phyloP scores from a whole-genome alignment of 2,329 filamentous ascomycete genomes.

The Rhytidhysteron rufulum region DNA sequence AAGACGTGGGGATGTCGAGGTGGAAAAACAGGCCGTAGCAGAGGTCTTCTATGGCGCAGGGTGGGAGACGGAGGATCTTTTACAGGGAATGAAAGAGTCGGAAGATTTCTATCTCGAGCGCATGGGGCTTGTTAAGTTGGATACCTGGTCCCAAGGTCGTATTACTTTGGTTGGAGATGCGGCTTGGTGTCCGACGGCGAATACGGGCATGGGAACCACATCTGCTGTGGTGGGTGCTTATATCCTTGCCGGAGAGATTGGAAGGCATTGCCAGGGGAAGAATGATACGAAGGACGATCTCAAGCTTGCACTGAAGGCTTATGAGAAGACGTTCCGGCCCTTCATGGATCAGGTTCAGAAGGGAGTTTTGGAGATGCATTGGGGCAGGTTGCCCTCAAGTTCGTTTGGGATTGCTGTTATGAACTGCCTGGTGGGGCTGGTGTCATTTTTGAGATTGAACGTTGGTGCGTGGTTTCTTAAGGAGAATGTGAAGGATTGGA shows the following conservation, averaged over 20 bases:
- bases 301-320: conserved; percentile 21
- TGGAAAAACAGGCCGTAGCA: conserved; percentile 37
- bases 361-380: too few species aligned
- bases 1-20: conserved; percentile 4
- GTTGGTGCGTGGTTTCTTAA: too few species aligned
- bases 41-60: conserved; percentile 39
- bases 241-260: conserved; percentile 7
- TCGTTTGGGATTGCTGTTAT: too few species aligned
- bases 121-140: conserved; percentile 41
- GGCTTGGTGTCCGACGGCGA: conserved; percentile 43
- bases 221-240: conserved; percentile 36
- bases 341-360: conserved; percentile 23
- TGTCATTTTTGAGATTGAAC: too few species aligned
- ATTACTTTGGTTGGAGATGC: conserved; percentile 52
- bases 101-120: conserved; percentile 44
- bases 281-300: conserved; percentile 8
- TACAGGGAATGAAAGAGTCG: conserved; percentile 34
- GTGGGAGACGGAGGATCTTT: conserved; percentile 39
- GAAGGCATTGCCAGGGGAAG: conserved; percentile 9
- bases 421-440: too few species aligned
- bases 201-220: conserved; percentile 51
- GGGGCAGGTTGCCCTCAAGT: too few species aligned
- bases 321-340: conserved; percentile 18
- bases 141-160: conserved; percentile 42
- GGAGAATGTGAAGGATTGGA: too few species aligned